Percentiles rank a stretch among this genome's conserved stretches.
Evolutionary conservation across 345 rosid genomes (phyloP).

Genomic region (Erysimum cheiranthoides): DNA sequence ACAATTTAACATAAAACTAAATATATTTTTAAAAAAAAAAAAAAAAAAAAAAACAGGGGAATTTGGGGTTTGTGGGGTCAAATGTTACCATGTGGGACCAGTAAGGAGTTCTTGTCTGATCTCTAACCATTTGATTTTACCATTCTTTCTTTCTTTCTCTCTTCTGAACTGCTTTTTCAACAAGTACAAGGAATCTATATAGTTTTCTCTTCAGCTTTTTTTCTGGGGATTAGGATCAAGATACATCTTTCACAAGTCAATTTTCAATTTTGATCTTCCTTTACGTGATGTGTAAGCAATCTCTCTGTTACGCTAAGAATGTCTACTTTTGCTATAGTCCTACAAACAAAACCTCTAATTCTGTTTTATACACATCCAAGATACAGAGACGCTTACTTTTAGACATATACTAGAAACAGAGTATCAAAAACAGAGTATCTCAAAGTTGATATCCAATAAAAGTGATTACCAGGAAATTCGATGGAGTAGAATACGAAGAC

Average conservation of each 20-base stretch:
- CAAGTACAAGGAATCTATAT: slow-evolving; percentile 49
- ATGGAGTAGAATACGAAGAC: slow-evolving; percentile 30
- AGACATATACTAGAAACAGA: neutral
- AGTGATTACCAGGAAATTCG: neutral
- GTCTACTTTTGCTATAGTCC: slow-evolving; percentile 31
- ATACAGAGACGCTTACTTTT: slow-evolving; percentile 4
- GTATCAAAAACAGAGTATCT: neutral
- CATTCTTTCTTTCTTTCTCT: slow-evolving; percentile 26
- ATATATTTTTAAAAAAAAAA: too few relatives aligned
- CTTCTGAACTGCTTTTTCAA: slow-evolving; percentile 38
- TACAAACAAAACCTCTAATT: slow-evolving; percentile 25
- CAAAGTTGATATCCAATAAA: neutral
- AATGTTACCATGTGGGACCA: slow-evolving; percentile 44
- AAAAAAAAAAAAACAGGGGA: neutral
- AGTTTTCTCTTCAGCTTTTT: slow-evolving; percentile 28
- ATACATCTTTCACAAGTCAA: slow-evolving; percentile 42
- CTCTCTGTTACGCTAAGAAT: slow-evolving; percentile 51
- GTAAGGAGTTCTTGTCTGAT: slow-evolving; percentile 44
- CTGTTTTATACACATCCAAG: slow-evolving; percentile 5
- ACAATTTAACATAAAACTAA: slow-evolving; percentile 31
- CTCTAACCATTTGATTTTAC: slow-evolving; percentile 27
- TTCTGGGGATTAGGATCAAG: slow-evolving; percentile 42
- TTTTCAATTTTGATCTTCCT: slow-evolving; percentile 40
- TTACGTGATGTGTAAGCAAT: slow-evolving; percentile 47
- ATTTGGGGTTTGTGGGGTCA: slow-evolving; percentile 40